These are phyloP conservation scores for Berberis vulgaris DNA, from an alignment of 164 flowering plant species.

Conservation along the genomic window DNA sequence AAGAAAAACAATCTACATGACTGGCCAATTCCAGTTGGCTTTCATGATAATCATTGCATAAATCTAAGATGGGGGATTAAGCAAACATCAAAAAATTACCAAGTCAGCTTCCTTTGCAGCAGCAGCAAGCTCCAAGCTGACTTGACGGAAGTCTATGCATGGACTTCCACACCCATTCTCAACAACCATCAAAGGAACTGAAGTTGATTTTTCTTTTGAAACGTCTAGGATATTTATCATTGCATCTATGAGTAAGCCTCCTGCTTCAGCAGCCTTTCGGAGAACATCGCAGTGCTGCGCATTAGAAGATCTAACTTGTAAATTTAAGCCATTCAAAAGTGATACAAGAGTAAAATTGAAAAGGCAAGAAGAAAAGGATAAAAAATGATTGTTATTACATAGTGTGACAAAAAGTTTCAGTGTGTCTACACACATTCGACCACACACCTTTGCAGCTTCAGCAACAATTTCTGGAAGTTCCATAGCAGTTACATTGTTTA, in stretches of 20 bases:
- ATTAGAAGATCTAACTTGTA: constrained; percentile 1
- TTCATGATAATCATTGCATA: neutral
- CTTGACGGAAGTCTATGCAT: constrained; percentile 92
- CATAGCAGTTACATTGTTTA: constrained; percentile 93
- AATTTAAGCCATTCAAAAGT: neutral
- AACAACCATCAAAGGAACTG: constrained; percentile 84
- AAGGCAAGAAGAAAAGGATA: too few species aligned
- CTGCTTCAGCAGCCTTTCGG: constrained; percentile 95
- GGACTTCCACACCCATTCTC: constrained; percentile 99
- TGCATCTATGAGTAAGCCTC: constrained; percentile 93
- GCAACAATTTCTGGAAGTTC: constrained; percentile 98
- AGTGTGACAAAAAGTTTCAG: too few species aligned
- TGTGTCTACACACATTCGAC: neutral
- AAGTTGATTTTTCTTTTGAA: constrained; percentile 37
- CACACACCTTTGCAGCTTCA: constrained; percentile 92
- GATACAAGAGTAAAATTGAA: neutral
- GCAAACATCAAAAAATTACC: constrained; percentile 33
- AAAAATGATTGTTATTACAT: too few species aligned
- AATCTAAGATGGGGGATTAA: neutral
- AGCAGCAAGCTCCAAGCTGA: constrained; percentile 95
- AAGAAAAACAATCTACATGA: neutral
- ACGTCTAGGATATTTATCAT: constrained; percentile 53
- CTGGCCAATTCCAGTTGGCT: too few species aligned
- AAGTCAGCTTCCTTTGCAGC: constrained; percentile 93
- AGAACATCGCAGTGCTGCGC: constrained; percentile 92